A percentile compares a stretch with the other conserved stretches of the same genome.
Evolutionary conservation across 805 yeast species (phyloP).

Genomic region (Ogataea methylovora): DNA sequence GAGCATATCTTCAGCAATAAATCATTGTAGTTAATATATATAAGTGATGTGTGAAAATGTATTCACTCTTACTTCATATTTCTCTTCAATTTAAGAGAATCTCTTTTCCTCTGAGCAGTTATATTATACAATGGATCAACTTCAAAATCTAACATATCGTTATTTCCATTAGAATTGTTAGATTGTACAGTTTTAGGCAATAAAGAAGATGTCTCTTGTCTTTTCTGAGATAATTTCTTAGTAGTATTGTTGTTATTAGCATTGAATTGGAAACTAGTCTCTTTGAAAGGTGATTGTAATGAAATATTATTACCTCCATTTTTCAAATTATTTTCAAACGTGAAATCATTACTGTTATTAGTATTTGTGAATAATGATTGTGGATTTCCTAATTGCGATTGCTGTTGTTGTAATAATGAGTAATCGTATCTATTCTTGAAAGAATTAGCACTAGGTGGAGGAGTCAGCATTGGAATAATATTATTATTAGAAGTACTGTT

Average conservation of each 20-base stretch:
- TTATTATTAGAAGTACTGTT: constrained; percentile 1
- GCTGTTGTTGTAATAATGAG: constrained; percentile 3
- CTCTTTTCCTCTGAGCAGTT: constrained; percentile 46
- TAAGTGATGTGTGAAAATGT: no score
- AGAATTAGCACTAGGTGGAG: constrained; percentile 4
- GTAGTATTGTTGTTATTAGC: not conserved
- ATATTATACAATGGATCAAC: constrained; percentile 31
- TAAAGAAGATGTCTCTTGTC: not conserved
- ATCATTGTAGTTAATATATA: no score
- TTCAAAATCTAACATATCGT: constrained; percentile 11
- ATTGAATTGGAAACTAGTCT: not conserved
- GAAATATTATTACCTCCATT: no score
- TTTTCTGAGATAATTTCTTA: no score
- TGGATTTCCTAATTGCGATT: no score
- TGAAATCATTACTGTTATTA: no score
- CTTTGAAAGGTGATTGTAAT: constrained; percentile 2
- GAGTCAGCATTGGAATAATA: constrained; percentile 4
- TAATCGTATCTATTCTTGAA: not conserved
- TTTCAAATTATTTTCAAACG: no score
- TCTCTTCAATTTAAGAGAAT: constrained; percentile 42
- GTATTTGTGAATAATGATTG: no score
- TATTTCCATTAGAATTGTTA: no score
- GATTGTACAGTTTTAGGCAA: no score
- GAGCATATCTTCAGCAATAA: no score
- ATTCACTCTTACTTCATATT: constrained; percentile 21